Conservation (phyloP, 345 rosid species). For the Eucalyptus coolabah region DNA sequence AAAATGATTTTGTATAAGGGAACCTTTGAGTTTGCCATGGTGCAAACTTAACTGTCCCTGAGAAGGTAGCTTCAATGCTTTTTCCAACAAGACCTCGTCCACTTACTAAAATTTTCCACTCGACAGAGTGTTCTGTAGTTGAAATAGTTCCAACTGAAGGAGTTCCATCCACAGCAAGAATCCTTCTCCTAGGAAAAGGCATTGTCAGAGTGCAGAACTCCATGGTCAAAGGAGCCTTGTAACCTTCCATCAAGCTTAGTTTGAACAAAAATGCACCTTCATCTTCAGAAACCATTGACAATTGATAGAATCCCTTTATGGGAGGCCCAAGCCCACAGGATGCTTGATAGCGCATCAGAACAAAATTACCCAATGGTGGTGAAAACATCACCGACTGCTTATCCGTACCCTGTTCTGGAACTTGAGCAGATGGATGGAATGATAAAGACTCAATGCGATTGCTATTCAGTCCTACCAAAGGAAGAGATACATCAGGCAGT, state of each 20-base stretch:
- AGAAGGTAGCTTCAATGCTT: slow-evolving; percentile 81
- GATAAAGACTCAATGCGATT: slow-evolving; percentile 71
- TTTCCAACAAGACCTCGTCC: slow-evolving; percentile 82
- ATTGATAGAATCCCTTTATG: slow-evolving; percentile 86
- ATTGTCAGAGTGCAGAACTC: slow-evolving; percentile 85
- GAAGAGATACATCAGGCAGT: slow-evolving; percentile 85
- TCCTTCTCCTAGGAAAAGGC: slow-evolving; percentile 89
- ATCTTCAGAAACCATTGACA: slow-evolving; percentile 97
- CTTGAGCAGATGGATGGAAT: slow-evolving; percentile 88
- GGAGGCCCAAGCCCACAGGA: slow-evolving; percentile 68
- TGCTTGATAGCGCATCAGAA: slow-evolving; percentile 81
- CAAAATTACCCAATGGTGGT: slow-evolving; percentile 86
- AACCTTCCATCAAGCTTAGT: slow-evolving; percentile 79
- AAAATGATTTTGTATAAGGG: slow-evolving; percentile 10
- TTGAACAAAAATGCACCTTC: slow-evolving; percentile 97
- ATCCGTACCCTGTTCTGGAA: slow-evolving; percentile 76
- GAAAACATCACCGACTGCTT: slow-evolving; percentile 85
- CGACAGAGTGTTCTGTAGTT: slow-evolving; percentile 76
- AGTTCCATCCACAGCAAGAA: slow-evolving; percentile 73
- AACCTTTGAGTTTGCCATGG: slow-evolving; percentile 56
- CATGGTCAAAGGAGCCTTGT: slow-evolving; percentile 75
- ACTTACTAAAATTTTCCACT: slow-evolving; percentile 76
- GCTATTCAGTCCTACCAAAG: slow-evolving; percentile 56
- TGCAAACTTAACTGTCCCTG: slow-evolving; percentile 91
- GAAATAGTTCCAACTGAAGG: slow-evolving; percentile 85